These are phyloP conservation scores for Clitocybe nebularis DNA, from an alignment of 1,284 basidiomycete genomes.

Conservation along the genomic window DNA sequence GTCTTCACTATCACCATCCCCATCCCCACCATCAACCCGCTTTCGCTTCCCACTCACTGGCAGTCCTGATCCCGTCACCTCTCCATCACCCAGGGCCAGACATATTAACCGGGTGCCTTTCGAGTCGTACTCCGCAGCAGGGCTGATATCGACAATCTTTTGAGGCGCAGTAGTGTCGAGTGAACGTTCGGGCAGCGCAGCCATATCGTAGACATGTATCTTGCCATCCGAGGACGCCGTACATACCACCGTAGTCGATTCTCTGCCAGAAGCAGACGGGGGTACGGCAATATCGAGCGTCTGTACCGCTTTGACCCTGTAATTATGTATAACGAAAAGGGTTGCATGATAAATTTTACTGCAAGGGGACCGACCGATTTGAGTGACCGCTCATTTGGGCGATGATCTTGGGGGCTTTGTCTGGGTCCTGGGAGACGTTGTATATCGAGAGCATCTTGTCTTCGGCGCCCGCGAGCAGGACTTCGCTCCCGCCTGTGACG, in stretches of 20 bases:
- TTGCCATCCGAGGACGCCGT: slow-evolving; percentile 84
- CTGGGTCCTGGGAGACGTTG: slow-evolving; percentile 40
- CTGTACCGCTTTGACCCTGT: slow-evolving; percentile 70
- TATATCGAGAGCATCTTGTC: slow-evolving; percentile 83
- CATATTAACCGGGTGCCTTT: slow-evolving; percentile 84
- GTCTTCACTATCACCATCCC: slow-evolving; percentile 24
- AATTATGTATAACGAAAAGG: not conserved
- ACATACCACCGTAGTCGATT: slow-evolving; percentile 59
- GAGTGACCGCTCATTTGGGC: slow-evolving; percentile 68
- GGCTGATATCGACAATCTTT: slow-evolving; percentile 40
- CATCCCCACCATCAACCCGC: slow-evolving; percentile 25
- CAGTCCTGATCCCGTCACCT: slow-evolving; percentile 21
- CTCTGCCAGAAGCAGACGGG: slow-evolving; percentile 22
- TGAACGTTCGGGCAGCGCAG: slow-evolving; percentile 19
- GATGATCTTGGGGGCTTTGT: slow-evolving; percentile 44
- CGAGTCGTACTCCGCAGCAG: slow-evolving; percentile 73
- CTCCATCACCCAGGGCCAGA: slow-evolving; percentile 64
- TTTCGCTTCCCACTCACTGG: slow-evolving; percentile 39
- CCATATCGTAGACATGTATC: slow-evolving; percentile 77
- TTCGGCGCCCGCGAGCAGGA: slow-evolving; percentile 81
- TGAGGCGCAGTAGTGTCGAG: slow-evolving; percentile 10
- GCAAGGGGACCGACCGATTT: slow-evolving; percentile 55
- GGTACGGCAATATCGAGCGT: slow-evolving; percentile 56
- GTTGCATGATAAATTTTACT: slow-evolving; percentile 2
- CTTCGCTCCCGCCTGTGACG: slow-evolving; percentile 49